Percentiles rank a stretch among this genome's conserved stretches.
Conservation (phyloP, 1,284 basidiomycete species). For the Calocybe gambosa region DNA sequence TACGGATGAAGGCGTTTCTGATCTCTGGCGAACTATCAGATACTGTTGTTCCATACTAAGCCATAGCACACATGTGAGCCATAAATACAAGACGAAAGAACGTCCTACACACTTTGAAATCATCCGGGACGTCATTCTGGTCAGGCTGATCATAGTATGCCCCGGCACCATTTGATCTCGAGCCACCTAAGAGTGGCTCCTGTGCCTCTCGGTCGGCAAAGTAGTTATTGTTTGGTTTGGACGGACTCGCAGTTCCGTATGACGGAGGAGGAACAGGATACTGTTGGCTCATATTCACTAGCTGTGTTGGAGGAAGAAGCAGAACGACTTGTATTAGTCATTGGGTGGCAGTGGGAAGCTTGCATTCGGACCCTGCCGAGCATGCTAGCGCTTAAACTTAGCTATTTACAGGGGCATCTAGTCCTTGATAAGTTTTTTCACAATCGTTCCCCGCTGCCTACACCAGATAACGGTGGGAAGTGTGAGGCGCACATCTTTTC, state of each 20-base stretch:
- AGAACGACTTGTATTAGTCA: background rate
- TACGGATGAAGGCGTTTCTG: conserved; percentile 69
- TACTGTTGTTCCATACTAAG: conserved; percentile 71
- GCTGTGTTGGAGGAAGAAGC: background rate
- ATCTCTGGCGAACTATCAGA: conserved; percentile 69
- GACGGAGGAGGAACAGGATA: conserved; percentile 52
- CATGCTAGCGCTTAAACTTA: too few relatives aligned
- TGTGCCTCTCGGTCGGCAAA: conserved; percentile 31
- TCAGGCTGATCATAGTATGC: conserved; percentile 67
- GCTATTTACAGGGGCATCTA: too few relatives aligned
- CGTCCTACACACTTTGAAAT: conserved; percentile 61
- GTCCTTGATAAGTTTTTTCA: too few relatives aligned
- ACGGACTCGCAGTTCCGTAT: conserved; percentile 35
- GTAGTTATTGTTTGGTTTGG: conserved; percentile 22
- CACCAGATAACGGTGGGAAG: too few relatives aligned
- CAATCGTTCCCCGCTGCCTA: too few relatives aligned
- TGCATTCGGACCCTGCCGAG: too few relatives aligned
- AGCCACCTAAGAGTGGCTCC: conserved; percentile 34
- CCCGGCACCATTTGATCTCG: conserved; percentile 40
- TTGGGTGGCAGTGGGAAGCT: too few relatives aligned
- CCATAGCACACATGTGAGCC: background rate
- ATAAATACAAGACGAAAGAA: background rate
- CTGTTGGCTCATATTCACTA: conserved; percentile 35
- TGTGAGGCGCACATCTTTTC: too few relatives aligned
- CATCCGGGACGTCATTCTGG: conserved; percentile 68